Evolutionary conservation across 2,329 filamentous ascomycete species (phyloP).

Genomic region (Canariomyces notabilis): DNA sequence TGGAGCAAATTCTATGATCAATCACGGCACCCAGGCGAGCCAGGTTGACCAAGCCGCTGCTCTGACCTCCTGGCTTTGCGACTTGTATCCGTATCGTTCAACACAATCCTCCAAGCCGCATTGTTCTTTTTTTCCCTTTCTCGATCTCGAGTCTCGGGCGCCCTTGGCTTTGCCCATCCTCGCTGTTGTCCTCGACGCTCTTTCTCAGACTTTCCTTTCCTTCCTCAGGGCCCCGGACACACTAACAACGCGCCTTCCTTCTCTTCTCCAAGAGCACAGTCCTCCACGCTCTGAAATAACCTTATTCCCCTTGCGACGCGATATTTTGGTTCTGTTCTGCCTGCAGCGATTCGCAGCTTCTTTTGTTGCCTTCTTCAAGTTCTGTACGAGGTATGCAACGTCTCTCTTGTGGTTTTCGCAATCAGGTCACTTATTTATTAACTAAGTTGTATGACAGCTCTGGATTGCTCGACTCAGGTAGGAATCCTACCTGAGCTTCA

Average conservation of each 20-base stretch:
- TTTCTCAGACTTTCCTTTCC: not conserved
- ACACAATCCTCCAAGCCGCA: conserved; percentile 7
- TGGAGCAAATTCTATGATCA: conserved; percentile 16
- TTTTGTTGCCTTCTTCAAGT: not conserved
- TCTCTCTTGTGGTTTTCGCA: not conserved
- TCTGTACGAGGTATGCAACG: not conserved
- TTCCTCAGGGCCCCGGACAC: not conserved
- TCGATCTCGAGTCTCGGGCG: conserved; percentile 6
- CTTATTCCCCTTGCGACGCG: not conserved
- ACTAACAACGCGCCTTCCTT: not conserved
- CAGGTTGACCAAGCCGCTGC: too few species aligned
- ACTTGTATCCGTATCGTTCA: conserved; percentile 6
- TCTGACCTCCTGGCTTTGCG: conserved; percentile 11
- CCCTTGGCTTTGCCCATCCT: not conserved
- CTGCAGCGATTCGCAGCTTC: not conserved
- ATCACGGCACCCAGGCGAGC: conserved; percentile 1
- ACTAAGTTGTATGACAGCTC: not conserved
- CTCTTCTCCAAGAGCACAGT: not conserved
- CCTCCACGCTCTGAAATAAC: too few species aligned
- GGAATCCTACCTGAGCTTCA: not conserved
- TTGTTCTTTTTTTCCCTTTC: conserved; percentile 6
- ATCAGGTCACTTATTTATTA: not conserved
- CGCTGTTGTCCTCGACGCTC: not conserved
- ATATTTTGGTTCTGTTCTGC: not conserved
- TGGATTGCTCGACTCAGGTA: not conserved